Evolutionary conservation across 805 yeast species (phyloP).

Genomic region (Candida insectalens): DNA sequence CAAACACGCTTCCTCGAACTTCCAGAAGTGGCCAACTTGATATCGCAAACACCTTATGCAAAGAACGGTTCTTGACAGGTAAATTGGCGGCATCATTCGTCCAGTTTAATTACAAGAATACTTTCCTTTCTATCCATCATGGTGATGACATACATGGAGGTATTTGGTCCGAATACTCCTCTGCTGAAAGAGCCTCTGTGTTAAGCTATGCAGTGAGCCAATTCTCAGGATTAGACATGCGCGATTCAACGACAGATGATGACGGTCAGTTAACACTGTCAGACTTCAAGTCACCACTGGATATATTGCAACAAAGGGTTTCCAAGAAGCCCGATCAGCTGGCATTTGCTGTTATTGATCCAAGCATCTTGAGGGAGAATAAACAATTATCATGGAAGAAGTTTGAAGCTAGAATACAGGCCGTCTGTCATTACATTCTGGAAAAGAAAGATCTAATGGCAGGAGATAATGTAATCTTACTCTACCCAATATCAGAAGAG

Average conservation of each 20-base stretch:
- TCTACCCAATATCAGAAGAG: conserved; percentile 85
- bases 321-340: conserved; percentile 65
- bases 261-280: conserved; percentile 66
- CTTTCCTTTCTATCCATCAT: conserved; percentile 56
- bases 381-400: conserved; percentile 69
- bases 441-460: conserved; percentile 54
- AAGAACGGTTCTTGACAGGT: conserved; percentile 69
- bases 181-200: conserved; percentile 52
- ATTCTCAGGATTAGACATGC: conserved; percentile 69
- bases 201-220: conserved; percentile 63
- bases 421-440: conserved; percentile 62
- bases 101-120: conserved; percentile 60
- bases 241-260: conserved; percentile 70
- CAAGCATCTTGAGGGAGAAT: conserved; percentile 31
- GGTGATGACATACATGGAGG: conserved; percentile 77
- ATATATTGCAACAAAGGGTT: conserved; percentile 72
- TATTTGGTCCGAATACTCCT: conserved; percentile 72
- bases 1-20: conserved; percentile 77
- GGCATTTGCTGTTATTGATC: conserved; percentile 47
- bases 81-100: conserved; percentile 70
- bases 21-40: conserved; percentile 80
- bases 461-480: conserved; percentile 68
- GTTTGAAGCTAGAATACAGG: conserved; percentile 66
- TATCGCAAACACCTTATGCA: conserved; percentile 84
- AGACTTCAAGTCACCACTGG: conserved; percentile 57